Conservation (phyloP, 306 rosid genomes). For the Gastrolobium villosum region DNA sequence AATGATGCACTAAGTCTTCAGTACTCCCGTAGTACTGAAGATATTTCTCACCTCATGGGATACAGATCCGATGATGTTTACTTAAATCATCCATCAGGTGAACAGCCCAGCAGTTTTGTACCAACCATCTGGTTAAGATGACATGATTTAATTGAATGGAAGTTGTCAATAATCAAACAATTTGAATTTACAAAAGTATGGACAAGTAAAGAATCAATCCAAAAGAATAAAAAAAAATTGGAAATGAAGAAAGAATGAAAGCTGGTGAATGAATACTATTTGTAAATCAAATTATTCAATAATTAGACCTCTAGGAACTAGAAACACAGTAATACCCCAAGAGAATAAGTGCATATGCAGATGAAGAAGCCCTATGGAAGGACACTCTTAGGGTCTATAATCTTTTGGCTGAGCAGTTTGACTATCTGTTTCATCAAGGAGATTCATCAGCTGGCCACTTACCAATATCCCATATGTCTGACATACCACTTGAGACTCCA, state of each 20-base stretch:
- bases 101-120: slow-evolving; percentile 8
- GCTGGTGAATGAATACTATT: slow-evolving; percentile 43
- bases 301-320: slow-evolving; percentile 52
- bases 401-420: slow-evolving; percentile 52
- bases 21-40: no score
- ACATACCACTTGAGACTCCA: slow-evolving; percentile 54
- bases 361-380: slow-evolving; percentile 60
- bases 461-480: slow-evolving; percentile 75
- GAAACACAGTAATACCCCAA: slow-evolving; percentile 52
- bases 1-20: no score
- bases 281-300: slow-evolving; percentile 52
- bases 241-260: slow-evolving; percentile 44
- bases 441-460: slow-evolving; percentile 65
- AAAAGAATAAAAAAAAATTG: slow-evolving; percentile 28
- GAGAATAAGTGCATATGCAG: slow-evolving; percentile 47
- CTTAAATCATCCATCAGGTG: slow-evolving; percentile 49
- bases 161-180: slow-evolving; percentile 34
- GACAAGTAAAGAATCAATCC: slow-evolving; percentile 27
- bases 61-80: no score
- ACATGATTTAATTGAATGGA: slow-evolving; percentile 8
- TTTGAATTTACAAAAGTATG: slow-evolving; percentile 45
- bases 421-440: slow-evolving; percentile 53
- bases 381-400: slow-evolving; percentile 38
- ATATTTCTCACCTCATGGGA: slow-evolving; percentile 1
- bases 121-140: background rate